Evolutionary conservation across 352 stramenopile species (phyloP), one percentile per base, ranked within the genome.

Genomic region (Peronospora destructor): DNA sequence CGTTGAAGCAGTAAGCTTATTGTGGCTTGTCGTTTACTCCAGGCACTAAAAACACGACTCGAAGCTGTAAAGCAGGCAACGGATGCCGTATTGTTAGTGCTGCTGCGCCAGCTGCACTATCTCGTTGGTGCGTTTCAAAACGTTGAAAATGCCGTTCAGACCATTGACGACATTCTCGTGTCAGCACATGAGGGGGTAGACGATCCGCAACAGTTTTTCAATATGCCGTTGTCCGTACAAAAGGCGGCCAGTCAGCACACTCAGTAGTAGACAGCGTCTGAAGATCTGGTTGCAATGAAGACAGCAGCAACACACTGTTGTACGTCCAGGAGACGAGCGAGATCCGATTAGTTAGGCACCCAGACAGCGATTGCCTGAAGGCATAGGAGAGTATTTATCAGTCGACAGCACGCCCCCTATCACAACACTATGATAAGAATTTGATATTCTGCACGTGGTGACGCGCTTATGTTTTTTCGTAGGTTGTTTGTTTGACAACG

Each of bases 51-150:
- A 54, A 59, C 59, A 16, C 56, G 60, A 34, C 49, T 76, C 36
- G 69, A 76, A 57, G 49, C 55, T n/a, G 56, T 62, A 12, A 53
- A 57, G 7, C 56, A 78, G 21, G 63, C 63, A 30, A 66, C 64
- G 7, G 60, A 75, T 21, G 39, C n/a, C n/a, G 48, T 60, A 21
- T 43, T 85, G 58, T 52, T 88, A 17, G 65, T 78, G 46, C 41
- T 88, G 32, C 36, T 88, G 41, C 70, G 76, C 4, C 76, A 88
- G 52, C 63, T 88, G 34, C 76, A 88, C 58, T 88, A 88, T 55
- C 63, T 88, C 35, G 67, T 82, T 19, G 68, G 71, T 41, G 76
- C 75, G 6, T 88, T 88, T 53, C 73, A 85, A 56, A 74, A 88
- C 47, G 72, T 85, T 21, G 70, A 84, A 21, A 70, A 78, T 42